These are phyloP conservation scores for Erodium maritimum DNA, from an alignment of 345 rosid genomes.

Conservation along the genomic window DNA sequence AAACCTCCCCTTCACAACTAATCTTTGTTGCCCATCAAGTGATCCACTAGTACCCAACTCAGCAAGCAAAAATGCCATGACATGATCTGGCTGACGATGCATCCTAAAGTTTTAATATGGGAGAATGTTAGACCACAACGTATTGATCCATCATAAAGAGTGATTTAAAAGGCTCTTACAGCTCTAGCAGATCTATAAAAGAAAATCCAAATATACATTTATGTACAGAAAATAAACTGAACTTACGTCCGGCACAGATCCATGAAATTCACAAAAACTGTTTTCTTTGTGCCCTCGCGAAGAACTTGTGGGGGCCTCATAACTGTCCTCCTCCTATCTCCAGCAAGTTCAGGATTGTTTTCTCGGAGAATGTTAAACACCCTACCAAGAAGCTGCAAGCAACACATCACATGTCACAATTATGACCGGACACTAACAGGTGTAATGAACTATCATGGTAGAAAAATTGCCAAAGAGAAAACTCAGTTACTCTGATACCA, in stretches of 20 bases:
- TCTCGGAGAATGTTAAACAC: slow-evolving; percentile 84
- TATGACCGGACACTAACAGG: not conserved
- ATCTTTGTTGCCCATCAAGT: slow-evolving; percentile 83
- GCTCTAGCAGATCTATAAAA: too few relatives aligned
- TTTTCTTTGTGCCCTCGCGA: slow-evolving; percentile 98
- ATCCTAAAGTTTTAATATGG: slow-evolving; percentile 29
- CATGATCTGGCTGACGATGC: slow-evolving; percentile 96
- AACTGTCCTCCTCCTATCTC: slow-evolving; percentile 93
- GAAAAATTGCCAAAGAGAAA: not conserved
- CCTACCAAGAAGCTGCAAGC: slow-evolving; percentile 74
- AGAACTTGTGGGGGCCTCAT: slow-evolving; percentile 99
- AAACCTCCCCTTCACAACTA: slow-evolving; percentile 87
- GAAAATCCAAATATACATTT: not conserved
- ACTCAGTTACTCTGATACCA: not conserved
- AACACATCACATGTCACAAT: not conserved
- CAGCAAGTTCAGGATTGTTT: slow-evolving; percentile 89
- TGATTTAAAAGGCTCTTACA: too few relatives aligned
- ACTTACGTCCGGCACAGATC: slow-evolving; percentile 85
- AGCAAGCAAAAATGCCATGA: slow-evolving; percentile 79
- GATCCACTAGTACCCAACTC: slow-evolving; percentile 96
- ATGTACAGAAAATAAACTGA: not conserved
- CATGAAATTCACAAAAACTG: slow-evolving; percentile 89
- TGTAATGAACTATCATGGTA: not conserved
- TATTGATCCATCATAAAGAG: too few relatives aligned
- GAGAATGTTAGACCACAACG: not conserved